Evolutionary conservation across 2,329 filamentous ascomycete species (phyloP).

Genomic region (Mycosphaerella arachidis): DNA sequence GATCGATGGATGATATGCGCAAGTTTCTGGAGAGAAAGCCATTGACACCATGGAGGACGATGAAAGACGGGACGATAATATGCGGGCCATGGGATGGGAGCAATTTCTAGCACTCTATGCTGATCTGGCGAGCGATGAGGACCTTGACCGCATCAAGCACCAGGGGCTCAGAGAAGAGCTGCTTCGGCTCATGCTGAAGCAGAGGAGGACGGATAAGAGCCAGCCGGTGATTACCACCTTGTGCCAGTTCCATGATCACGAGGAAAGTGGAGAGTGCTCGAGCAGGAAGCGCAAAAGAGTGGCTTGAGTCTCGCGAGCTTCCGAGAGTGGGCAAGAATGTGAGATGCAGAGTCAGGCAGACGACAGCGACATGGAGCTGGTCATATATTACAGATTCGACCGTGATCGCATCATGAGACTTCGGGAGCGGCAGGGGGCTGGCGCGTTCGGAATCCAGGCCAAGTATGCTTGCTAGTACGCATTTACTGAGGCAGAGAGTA

Average conservation of each 20-base stretch:
- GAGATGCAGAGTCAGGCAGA: too few relatives aligned
- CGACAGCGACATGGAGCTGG: too few relatives aligned
- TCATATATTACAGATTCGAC: too few relatives aligned
- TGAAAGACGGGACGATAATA: not conserved
- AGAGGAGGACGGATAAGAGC: not conserved
- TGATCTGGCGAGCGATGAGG: not conserved
- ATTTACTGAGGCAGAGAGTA: too few relatives aligned
- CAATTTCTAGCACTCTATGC: not conserved
- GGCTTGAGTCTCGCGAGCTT: not conserved
- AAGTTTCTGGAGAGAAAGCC: not conserved
- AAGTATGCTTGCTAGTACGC: too few relatives aligned
- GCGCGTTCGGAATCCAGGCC: too few relatives aligned
- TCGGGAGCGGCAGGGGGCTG: too few relatives aligned
- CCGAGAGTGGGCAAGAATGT: too few relatives aligned
- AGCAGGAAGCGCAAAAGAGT: not conserved
- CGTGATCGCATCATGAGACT: too few relatives aligned
- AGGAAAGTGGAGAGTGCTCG: not conserved
- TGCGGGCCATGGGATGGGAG: not conserved
- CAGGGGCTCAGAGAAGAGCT: not conserved
- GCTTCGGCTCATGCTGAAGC: not conserved
- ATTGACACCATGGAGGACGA: not conserved
- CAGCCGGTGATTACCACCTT: not conserved
- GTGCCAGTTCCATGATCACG: not conserved
- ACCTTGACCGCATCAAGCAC: not conserved
- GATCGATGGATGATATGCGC: not conserved